Evolutionary conservation across 805 yeast genomes (phyloP), one percentile per base, ranked within the genome.

Genomic region (Yarrowia sp.): DNA sequence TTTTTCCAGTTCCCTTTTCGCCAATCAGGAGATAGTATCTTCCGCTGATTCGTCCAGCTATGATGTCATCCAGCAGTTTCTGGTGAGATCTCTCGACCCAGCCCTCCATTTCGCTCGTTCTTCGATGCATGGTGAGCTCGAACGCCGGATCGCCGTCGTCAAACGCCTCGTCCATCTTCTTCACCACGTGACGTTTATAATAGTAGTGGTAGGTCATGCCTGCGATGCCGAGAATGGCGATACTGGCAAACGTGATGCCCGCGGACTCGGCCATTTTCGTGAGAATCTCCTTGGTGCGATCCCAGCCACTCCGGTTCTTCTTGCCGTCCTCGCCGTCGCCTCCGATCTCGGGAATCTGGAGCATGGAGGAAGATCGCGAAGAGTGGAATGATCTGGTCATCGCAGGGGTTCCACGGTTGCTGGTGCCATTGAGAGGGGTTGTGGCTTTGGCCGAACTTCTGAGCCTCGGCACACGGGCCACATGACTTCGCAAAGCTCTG

Each of bases 1-100:
- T 87, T 74, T 90, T 90, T 2, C 96, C 96, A 0, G 95, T 90
- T 0, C 96, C 96, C 74, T 91, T 90, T 75, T 90, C 96, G 38
- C 96, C 96, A 47, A 91, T 84, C 12, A 91, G 74, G 58, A 91
- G 78, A 73, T 85, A 88, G 77, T 90, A 91, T 17, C 94, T 76
- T 0, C 96, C 96, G 7, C 77, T 77, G 1, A 84, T 78, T n/a
- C 82, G 76, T 1, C 96, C 96, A 9, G 82, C 74, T 3, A 91
- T 81, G 36, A 90, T 86, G 43, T 84, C 86, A 76, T 91, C 91
- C 39, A 90, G 74, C 9, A 86, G 73, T 33, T 79, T 73, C 72
- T 90, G 96, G 71, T 90, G 90, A 0, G 86, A 86, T 46, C 96
- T 80, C 60, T 83, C 85, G 1, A 90, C 89, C 94, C 95, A 89